Evolutionary conservation across 2,329 filamentous ascomycete species (phyloP).

Genomic region (Fusarium sp.): DNA sequence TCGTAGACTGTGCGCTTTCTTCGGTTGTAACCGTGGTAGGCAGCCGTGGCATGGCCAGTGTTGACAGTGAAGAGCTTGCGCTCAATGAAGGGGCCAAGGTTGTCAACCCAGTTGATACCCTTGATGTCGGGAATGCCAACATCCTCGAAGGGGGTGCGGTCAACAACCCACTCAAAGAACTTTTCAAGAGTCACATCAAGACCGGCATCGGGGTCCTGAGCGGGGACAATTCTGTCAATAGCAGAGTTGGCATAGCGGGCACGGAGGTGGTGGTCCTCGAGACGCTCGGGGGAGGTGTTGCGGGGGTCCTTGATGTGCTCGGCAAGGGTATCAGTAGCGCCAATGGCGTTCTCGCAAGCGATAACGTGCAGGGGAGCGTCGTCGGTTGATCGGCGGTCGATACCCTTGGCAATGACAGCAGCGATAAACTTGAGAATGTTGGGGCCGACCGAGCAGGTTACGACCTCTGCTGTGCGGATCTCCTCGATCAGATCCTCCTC

Average conservation of each 20-base stretch:
- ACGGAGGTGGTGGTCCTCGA: slow-evolving; percentile 75
- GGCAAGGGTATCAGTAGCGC: slow-evolving; percentile 89
- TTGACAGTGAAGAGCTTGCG: slow-evolving; percentile 99
- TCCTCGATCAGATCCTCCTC: slow-evolving; percentile 84
- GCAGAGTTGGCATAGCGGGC: slow-evolving; percentile 97
- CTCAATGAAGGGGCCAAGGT: slow-evolving; percentile 96
- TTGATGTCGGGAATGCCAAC: slow-evolving; percentile 75
- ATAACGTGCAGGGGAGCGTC: slow-evolving; percentile 85
- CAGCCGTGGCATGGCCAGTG: slow-evolving; percentile 94
- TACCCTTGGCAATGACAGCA: slow-evolving; percentile 92
- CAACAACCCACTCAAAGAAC: slow-evolving; percentile 99
- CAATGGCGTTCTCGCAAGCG: slow-evolving; percentile 98
- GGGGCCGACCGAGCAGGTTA: slow-evolving; percentile 97
- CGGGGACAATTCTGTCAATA: slow-evolving; percentile 97
- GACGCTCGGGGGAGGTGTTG: slow-evolving; percentile 75
- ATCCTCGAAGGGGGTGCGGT: slow-evolving; percentile 83
- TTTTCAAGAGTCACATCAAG: slow-evolving; percentile 96
- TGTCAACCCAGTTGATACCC: slow-evolving; percentile 91
- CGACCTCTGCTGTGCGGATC: slow-evolving; percentile 87
- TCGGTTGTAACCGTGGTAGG: slow-evolving; percentile 91
- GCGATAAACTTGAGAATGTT: slow-evolving; percentile 97
- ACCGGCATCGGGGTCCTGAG: slow-evolving; percentile 81
- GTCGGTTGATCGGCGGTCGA: slow-evolving; percentile 76
- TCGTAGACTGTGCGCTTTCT: slow-evolving; percentile 92
- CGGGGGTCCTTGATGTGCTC: slow-evolving; percentile 79